Evolutionary conservation across 148 eudicot species (phyloP).

Genomic region (Fagopyrum homotropicum): DNA sequence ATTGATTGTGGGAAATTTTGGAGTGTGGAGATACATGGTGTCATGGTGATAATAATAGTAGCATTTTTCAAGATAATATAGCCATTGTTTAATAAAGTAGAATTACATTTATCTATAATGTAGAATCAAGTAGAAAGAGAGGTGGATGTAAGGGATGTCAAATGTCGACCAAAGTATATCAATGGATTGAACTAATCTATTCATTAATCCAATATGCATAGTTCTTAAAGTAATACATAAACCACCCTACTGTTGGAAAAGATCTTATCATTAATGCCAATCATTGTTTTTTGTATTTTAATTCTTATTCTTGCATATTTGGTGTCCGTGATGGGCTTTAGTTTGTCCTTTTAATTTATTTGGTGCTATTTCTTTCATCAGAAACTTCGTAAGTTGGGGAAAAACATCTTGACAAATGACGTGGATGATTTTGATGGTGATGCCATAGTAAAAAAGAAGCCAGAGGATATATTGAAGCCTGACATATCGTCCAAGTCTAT

Average conservation of each 20-base stretch:
- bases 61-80: background rate
- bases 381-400: conserved; percentile 32
- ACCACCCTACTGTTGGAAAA: background rate
- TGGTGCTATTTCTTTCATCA: conserved; percentile 10
- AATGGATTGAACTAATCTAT: background rate
- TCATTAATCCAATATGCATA: background rate
- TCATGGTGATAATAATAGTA: background rate
- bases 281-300: background rate
- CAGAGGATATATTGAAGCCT: background rate
- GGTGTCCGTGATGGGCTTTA: background rate
- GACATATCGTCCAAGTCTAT: background rate
- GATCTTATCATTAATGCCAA: background rate
- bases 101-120: background rate
- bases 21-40: background rate
- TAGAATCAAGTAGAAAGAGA: background rate
- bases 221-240: background rate
- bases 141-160: background rate
- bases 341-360: background rate
- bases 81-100: background rate
- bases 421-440: background rate
- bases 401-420: background rate
- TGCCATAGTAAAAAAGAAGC: background rate
- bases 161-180: background rate
- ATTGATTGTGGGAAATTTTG: background rate
- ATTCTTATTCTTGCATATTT: background rate